Evolutionary conservation across 2,329 filamentous ascomycete genomes (phyloP), one percentile per base, ranked within the genome.

Genomic region (Fusarium virguliforme): DNA sequence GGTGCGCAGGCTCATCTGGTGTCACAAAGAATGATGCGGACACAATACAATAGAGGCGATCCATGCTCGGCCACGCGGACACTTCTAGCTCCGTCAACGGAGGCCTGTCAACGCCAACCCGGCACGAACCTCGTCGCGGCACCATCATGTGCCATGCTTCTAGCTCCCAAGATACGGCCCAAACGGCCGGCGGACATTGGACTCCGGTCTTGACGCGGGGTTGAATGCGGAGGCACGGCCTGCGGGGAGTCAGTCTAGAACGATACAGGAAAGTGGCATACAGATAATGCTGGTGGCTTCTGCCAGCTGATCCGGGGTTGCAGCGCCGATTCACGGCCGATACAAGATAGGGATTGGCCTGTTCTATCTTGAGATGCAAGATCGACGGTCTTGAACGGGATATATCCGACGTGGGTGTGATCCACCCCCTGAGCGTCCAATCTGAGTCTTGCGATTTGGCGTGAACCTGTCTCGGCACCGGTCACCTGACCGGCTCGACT

Each of bases 401-500:
- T 41, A 15, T 38, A 69, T 65, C 68, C 68, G 68, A 62, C 38
- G 38, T 43, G 41, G 6, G 66, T 68, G 58, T 57, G 43, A 18
- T 60, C 61, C 65, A 71, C 65, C 54, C 10, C 18, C 22, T 34
- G 9, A 7, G 7, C 26, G 13, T 48, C 65, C 68, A 71, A 69
- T 71, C 60, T 28, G 18, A 32, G 55, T 38, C 22, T 8, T 40
- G 30, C 6, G n/a, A 69, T 62, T 65, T 59, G 51, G 61, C n/a
- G 35, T 40, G 15, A 50, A 34, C 35, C 22, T 8, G 32, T 50
- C 60, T 65, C 71, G 65, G 65, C 68, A 59, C 68, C 68, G 68
- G 71, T 71, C 68, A 71, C 61, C 50, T 71, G 68, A 71, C 68
- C 68, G 68, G 68, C 18, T 34, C n/a, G 22, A 18, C 28, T 32